Conservation (phyloP, 1,284 basidiomycete species). For the Ustilago vetiveriae region DNA sequence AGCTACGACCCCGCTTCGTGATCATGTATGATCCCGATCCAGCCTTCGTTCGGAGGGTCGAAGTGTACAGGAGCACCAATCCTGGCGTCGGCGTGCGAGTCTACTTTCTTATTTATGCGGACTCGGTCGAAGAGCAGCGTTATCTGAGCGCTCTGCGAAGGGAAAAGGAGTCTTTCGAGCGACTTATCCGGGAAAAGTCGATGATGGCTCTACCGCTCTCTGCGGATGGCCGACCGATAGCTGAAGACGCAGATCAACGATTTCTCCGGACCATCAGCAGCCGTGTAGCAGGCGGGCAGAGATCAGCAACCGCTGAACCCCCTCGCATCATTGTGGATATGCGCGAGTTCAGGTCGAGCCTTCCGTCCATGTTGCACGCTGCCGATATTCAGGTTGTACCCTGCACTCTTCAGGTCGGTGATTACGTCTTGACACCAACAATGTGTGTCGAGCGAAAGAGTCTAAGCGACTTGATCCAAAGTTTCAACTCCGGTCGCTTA, state of each 20-base stretch:
- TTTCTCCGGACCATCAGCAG: conserved; percentile 87
- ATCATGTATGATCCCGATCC: conserved; percentile 91
- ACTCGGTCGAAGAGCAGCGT: conserved; percentile 93
- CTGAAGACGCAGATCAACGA: conserved; percentile 66
- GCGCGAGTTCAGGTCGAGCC: conserved; percentile 91
- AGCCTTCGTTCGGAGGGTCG: conserved; percentile 89
- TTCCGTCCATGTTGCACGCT: conserved; percentile 89
- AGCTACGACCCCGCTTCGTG: conserved; percentile 88
- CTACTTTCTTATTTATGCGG: conserved; percentile 92
- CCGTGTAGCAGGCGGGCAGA: conserved; percentile 85
- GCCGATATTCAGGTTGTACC: conserved; percentile 83
- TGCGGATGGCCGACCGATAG: conserved; percentile 75
- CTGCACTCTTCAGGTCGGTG: conserved; percentile 90
- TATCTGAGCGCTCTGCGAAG: conserved; percentile 86
- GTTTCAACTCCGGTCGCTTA: conserved; percentile 91
- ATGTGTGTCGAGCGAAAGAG: conserved; percentile 97
- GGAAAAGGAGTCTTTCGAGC: conserved; percentile 94
- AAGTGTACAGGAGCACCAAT: conserved; percentile 87
- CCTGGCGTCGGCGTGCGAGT: conserved; percentile 85
- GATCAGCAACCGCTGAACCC: conserved; percentile 74
- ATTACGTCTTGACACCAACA: conserved; percentile 93
- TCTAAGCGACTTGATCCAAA: conserved; percentile 86
- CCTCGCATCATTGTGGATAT: conserved; percentile 92
- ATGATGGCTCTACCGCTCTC: conserved; percentile 92
- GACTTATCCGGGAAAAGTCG: conserved; percentile 88